phyloP scores from a whole-genome alignment of 352 stramenopile genomes.

The Phytophthora aleatoria region DNA sequence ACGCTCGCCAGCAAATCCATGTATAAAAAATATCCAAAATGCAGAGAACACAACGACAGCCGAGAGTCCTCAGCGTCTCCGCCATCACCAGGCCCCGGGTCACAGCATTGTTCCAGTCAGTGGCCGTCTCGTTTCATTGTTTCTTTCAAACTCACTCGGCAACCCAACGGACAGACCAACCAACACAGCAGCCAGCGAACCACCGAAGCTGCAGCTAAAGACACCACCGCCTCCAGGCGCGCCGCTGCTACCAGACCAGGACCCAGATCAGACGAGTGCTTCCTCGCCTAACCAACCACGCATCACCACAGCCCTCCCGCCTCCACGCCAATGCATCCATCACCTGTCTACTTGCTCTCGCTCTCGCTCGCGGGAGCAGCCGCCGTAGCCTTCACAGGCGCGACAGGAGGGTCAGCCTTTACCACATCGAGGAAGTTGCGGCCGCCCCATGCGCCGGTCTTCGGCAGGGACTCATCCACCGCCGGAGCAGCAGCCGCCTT shows the following conservation, averaged over 20 bases:
- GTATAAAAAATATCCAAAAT: slow-evolving; percentile 49
- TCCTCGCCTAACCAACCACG: slow-evolving; percentile 30
- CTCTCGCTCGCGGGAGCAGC: slow-evolving; percentile 42
- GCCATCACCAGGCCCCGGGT: slow-evolving; percentile 19
- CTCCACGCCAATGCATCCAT: slow-evolving; percentile 21
- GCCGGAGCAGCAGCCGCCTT: slow-evolving; percentile 28
- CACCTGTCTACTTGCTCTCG: slow-evolving; percentile 51
- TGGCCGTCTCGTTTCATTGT: slow-evolving; percentile 36
- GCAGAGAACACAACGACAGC: slow-evolving; percentile 45
- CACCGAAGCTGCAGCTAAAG: slow-evolving; percentile 11
- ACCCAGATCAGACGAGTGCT: slow-evolving; percentile 26
- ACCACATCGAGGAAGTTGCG: slow-evolving; percentile 87
- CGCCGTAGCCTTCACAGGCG: slow-evolving; percentile 38
- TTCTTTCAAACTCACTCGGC: slow-evolving; percentile 36
- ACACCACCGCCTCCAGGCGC: slow-evolving; percentile 16
- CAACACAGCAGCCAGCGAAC: slow-evolving; percentile 17
- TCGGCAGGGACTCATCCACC: slow-evolving; percentile 56
- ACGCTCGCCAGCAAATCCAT: slow-evolving; percentile 40
- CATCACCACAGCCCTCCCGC: slow-evolving; percentile 19
- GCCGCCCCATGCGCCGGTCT: slow-evolving; percentile 76
- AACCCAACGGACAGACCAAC: slow-evolving; percentile 34
- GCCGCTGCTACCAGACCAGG: slow-evolving; percentile 16
- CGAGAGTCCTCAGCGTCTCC: slow-evolving; percentile 28
- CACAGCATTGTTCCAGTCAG: slow-evolving; percentile 30
- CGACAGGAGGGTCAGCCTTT: slow-evolving; percentile 67